A percentile compares a stretch with the other conserved stretches of the same genome.
phyloP scores from a whole-genome alignment of 768 basidiomycete genomes.

The Termitomyces sp. region DNA sequence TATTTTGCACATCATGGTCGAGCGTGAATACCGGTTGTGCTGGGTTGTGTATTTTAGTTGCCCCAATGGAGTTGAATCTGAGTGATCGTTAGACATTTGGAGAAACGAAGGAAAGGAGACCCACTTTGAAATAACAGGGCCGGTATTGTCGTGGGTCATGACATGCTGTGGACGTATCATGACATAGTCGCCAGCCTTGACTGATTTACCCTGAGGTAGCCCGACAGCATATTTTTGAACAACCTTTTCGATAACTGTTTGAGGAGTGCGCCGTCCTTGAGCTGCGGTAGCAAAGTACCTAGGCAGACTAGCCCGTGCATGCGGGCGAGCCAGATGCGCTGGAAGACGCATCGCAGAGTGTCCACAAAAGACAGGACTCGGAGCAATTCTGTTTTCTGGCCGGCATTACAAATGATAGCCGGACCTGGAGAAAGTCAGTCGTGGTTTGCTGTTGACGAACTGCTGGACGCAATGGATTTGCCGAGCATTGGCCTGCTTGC shows the following conservation, averaged over 20 bases:
- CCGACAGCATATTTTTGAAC: conserved; percentile 97
- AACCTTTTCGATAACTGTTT: conserved; percentile 95
- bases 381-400: not conserved
- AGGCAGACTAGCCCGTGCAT: conserved; percentile 1
- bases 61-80: conserved; percentile 94
- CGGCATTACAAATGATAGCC: not conserved
- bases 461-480: not conserved
- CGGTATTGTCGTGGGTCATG: conserved; percentile 98
- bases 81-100: conserved; percentile 3
- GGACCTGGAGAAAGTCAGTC: not conserved
- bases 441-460: not conserved
- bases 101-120: conserved; percentile 21
- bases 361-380: not conserved
- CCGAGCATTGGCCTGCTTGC: conserved; percentile 5
- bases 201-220: conserved; percentile 68
- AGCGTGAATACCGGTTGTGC: conserved; percentile 92
- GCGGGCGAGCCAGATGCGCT: conserved; percentile 11
- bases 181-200: conserved; percentile 97
- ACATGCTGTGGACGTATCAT: conserved; percentile 99
- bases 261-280: conserved; percentile 41
- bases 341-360: conserved; percentile 14
- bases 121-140: conserved; percentile 95
- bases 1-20: conserved; percentile 98
- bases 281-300: conserved; percentile 25
- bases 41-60: conserved; percentile 74